Percentiles rank a stretch among this genome's conserved stretches.
Conservation (phyloP, 495 filamentous ascomycete species). For the Penicillium silybi region DNA sequence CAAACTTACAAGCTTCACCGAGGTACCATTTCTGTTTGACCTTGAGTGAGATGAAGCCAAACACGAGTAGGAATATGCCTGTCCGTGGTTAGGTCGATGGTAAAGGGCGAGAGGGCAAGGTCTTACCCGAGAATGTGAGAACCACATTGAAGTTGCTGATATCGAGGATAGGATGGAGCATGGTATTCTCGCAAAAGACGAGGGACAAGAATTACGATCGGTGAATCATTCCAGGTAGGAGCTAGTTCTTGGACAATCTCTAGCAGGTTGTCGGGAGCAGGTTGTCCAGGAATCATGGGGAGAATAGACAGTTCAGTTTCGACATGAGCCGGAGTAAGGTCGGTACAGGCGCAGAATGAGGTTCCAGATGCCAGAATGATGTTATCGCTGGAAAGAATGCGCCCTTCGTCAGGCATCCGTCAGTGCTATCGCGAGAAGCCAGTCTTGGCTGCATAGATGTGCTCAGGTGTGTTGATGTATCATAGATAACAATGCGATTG, state of each 20-base stretch:
- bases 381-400: slow-evolving; percentile 1
- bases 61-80: slow-evolving; percentile 33
- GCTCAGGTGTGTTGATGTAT: not conserved
- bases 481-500: not conserved
- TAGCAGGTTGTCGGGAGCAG: not conserved
- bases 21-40: slow-evolving; percentile 54
- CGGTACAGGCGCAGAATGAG: not conserved
- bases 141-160: slow-evolving; percentile 50
- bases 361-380: slow-evolving; percentile 2
- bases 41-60: slow-evolving; percentile 50
- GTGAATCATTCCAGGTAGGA: not conserved
- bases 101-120: not conserved
- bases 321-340: not conserved
- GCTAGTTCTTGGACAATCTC: not conserved
- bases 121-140: slow-evolving; percentile 42
- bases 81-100: not conserved
- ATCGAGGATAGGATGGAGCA: slow-evolving; percentile 49
- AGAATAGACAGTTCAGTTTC: not conserved
- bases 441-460: not conserved
- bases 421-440: not conserved
- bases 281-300: not conserved
- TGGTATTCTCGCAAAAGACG: slow-evolving; percentile 12
- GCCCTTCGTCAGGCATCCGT: not conserved
- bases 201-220: not conserved
- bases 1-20: slow-evolving; percentile 52